Evolutionary conservation across 768 basidiomycete species (phyloP), one percentile per base, ranked within the genome.

Genomic region (Serendipita sp.): DNA sequence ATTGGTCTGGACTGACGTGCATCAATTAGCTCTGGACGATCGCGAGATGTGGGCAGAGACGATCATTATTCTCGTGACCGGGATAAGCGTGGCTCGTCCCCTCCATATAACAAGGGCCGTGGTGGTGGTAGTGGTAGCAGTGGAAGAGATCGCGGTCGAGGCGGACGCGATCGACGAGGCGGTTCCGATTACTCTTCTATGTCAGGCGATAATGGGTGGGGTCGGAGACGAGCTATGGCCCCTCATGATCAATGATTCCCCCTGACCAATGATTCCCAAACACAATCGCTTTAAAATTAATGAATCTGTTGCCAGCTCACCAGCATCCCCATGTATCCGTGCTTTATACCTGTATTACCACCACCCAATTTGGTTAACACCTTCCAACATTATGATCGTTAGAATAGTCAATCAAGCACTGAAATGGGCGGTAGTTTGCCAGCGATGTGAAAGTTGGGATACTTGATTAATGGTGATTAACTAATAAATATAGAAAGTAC

Each of bases 31-130:
- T 28, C 14, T 16, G 48, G 48, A 51, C 9, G 14, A 26, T 24
- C 48, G 11, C 9, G 48, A 13, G 48, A 51, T 51, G 13, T 11
- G 16, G 13, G 16, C 28, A 14, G 48, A 16, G 48, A 51, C 11
- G 48, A 51, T 28, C 69, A 68, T 3, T 69, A 72, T 58, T 75
- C 75, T 61, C 69, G 74, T 26, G 70, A 70, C 17, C 16, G 60
- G 17, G 56, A 42, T 64, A 60, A 24, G 28, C 44, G 63, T 17
- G 51, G 56, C n/a, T 45, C 61, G 42, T 73, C 77, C 63, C 73
- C 75, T 60, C 65, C 71, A 7, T 20, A 64, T 3, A 51, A 61
- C 3, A 48, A 64, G 41, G 70, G 67, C 42, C n/a, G 48, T 22
- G 51, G 65, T 44, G 72, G 72, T 68, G 69, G 70, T 26, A 53